A percentile compares a stretch with the other conserved stretches of the same genome.
Evolutionary conservation across 495 filamentous ascomycete species (phyloP).

Genomic region (Aspergillus haitiensis): DNA sequence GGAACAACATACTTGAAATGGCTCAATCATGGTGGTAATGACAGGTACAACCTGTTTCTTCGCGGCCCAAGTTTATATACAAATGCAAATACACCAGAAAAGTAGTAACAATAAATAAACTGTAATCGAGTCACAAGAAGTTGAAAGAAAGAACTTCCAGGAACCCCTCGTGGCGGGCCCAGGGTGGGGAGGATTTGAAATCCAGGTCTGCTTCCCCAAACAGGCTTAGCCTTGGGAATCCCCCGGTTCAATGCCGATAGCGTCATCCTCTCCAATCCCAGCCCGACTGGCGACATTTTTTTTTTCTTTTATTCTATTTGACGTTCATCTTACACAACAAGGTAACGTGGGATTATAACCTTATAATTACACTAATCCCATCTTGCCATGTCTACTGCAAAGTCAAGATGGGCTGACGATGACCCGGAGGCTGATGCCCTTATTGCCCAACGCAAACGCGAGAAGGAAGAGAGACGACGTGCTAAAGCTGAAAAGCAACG

Average conservation of each 20-base stretch:
- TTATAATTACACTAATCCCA: not conserved
- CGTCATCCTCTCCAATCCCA: conserved; percentile 35
- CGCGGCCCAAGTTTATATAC: not conserved
- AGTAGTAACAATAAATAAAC: not conserved
- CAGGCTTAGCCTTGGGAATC: not conserved
- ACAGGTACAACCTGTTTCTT: not conserved
- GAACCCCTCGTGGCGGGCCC: conserved; percentile 9
- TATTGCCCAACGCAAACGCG: conserved; percentile 71
- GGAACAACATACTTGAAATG: conserved; percentile 52
- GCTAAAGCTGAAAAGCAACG: conserved; percentile 83
- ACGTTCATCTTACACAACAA: conserved; percentile 2
- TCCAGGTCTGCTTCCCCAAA: not conserved
- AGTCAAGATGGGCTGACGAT: conserved; percentile 86
- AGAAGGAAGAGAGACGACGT: conserved; percentile 88
- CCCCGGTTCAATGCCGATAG: conserved; percentile 29
- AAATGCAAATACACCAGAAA: not conserved
- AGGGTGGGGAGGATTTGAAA: conserved; percentile 16
- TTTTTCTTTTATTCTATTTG: not conserved
- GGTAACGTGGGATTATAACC: not conserved
- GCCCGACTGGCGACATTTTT: not conserved
- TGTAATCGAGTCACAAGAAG: conserved; percentile 12
- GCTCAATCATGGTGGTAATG: conserved; percentile 52
- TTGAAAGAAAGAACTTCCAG: not conserved
- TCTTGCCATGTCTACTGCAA: conserved; percentile 56
- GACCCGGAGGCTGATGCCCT: conserved; percentile 67